phyloP scores from a whole-genome alignment of 352 stramenopile genomes.

The Blastocystis sp. region DNA sequence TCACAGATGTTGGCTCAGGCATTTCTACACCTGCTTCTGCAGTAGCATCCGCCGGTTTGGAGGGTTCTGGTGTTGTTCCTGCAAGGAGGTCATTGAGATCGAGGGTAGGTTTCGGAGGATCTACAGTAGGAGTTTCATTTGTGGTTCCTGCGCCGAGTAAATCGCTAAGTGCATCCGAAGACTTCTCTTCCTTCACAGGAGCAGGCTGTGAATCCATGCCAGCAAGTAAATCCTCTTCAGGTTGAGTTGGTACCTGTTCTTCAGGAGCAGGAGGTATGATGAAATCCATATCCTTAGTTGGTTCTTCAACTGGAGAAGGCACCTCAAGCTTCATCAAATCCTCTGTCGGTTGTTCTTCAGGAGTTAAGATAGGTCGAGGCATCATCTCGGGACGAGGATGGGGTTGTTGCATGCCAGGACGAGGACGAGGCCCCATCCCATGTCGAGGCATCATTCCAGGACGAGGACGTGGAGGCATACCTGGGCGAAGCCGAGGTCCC shows the following conservation, averaged over 20 bases:
- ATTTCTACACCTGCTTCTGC: not conserved
- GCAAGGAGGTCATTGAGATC: not conserved
- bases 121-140: not conserved
- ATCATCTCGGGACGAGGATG: not conserved
- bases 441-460: not conserved
- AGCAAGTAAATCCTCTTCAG: not conserved
- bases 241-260: not conserved
- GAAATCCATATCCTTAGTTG: not conserved
- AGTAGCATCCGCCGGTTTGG: not conserved
- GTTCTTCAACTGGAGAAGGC: not conserved
- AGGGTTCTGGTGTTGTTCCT: not conserved
- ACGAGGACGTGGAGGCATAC: conserved; percentile 26
- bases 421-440: not conserved
- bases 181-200: not conserved
- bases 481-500: conserved; percentile 3
- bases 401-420: not conserved
- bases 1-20: conserved; percentile 60
- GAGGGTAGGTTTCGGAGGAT: not conserved
- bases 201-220: not conserved
- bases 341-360: not conserved
- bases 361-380: not conserved
- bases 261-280: not conserved
- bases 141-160: not conserved
- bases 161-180: not conserved
- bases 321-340: not conserved